These are phyloP conservation scores for Canavalia ensiformis DNA, from an alignment of 306 rosid genomes.

Conservation along the genomic window DNA sequence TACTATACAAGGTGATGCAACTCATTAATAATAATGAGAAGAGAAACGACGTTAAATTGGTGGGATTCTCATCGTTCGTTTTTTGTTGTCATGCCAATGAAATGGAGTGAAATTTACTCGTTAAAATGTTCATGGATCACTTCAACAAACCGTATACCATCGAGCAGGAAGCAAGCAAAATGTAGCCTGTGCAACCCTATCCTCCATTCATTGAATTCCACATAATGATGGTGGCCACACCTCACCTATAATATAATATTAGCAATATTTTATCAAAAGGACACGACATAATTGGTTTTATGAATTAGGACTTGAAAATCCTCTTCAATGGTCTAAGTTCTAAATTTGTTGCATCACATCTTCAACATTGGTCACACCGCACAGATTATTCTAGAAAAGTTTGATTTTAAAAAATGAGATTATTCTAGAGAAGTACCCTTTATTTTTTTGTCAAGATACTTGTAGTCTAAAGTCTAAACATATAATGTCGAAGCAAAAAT, in stretches of 20 bases:
- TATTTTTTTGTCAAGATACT: too few species aligned
- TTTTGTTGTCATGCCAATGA: conserved; percentile 10
- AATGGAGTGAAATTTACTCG: background rate
- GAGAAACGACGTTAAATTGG: background rate
- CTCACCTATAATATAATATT: conserved; percentile 26
- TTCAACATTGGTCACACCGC: conserved; percentile 10
- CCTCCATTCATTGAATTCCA: conserved; percentile 39
- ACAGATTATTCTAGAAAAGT: conserved; percentile 9
- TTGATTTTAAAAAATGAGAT: background rate
- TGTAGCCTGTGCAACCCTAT: conserved; percentile 17
- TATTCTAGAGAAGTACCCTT: too few species aligned
- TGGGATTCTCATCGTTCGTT: conserved; percentile 19
- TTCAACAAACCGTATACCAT: conserved; percentile 2
- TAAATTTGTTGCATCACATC: background rate
- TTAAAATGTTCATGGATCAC: conserved; percentile 23
- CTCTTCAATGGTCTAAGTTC: conserved; percentile 1
- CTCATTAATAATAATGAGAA: background rate
- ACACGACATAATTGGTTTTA: background rate
- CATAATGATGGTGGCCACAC: conserved; percentile 37
- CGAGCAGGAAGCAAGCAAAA: conserved; percentile 19
- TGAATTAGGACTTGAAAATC: conserved; percentile 8
- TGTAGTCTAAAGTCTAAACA: background rate
- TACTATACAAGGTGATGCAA: background rate
- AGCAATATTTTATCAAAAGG: conserved; percentile 16
- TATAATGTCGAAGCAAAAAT: conserved; percentile 28